phyloP scores from a whole-genome alignment of 306 rosid species.

The Begonia fuchsioides region DNA sequence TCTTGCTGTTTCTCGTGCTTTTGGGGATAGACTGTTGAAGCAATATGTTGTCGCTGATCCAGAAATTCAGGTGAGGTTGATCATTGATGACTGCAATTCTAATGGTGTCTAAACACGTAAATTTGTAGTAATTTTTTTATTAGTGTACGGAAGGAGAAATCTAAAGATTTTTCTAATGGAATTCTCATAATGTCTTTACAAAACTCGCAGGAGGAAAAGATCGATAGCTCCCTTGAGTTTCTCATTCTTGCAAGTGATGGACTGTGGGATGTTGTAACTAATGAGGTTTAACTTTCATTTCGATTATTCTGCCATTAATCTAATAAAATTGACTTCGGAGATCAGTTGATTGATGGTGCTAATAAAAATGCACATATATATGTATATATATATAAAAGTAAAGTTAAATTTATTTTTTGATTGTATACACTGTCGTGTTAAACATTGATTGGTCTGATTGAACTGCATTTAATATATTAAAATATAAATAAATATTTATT shows the following conservation, averaged over 20 bases:
- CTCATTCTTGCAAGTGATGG: slow-evolving; percentile 82
- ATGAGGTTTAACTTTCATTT: slow-evolving; percentile 30
- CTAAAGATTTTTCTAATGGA: no score
- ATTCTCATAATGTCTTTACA: no score
- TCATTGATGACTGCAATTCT: neutral
- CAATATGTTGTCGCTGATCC: slow-evolving; percentile 88
- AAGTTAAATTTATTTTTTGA: no score
- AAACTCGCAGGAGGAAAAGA: slow-evolving; percentile 55
- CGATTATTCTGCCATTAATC: neutral
- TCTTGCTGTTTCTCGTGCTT: slow-evolving; percentile 89
- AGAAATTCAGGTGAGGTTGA: slow-evolving; percentile 82
- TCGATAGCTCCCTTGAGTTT: slow-evolving; percentile 50
- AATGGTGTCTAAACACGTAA: no score
- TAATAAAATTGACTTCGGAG: neutral
- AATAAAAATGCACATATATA: neutral
- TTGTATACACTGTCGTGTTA: no score
- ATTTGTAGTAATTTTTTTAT: no score
- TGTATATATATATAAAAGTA: no score
- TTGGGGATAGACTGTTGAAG: slow-evolving; percentile 74
- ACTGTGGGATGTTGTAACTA: slow-evolving; percentile 83
- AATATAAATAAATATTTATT: no score
- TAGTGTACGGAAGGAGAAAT: no score
- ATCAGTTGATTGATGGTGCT: neutral
- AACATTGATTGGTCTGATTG: no score
- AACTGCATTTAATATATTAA: no score